Percentiles rank a stretch among this genome's conserved stretches.
These are phyloP conservation scores for Botrytis porri DNA, from an alignment of 2,329 filamentous ascomycete genomes.

Conservation along the genomic window DNA sequence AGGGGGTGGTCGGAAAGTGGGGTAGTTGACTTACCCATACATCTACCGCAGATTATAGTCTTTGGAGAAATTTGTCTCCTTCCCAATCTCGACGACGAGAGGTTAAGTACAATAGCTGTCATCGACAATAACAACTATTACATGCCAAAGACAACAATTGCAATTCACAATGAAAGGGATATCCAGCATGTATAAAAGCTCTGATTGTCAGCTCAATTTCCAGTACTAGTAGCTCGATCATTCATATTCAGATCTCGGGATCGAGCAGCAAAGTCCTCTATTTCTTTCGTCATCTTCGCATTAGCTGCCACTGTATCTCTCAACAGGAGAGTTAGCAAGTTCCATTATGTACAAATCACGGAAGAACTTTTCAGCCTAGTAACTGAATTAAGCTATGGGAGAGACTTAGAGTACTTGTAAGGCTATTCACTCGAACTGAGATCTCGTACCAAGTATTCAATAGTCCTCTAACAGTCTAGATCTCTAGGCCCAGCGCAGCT, in stretches of 20 bases:
- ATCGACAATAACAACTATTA: background rate
- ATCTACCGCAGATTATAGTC: background rate
- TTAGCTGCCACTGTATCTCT: background rate
- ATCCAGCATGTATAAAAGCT: background rate
- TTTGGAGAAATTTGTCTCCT: background rate
- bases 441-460: background rate
- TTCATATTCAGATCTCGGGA: background rate
- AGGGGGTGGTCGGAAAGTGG: no score
- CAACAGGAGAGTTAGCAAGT: background rate
- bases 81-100: background rate
- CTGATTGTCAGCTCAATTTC: background rate
- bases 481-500: background rate
- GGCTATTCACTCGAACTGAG: background rate
- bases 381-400: background rate
- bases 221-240: background rate
- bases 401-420: background rate
- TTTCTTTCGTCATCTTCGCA: background rate
- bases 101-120: background rate
- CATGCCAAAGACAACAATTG: background rate
- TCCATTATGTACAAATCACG: background rate
- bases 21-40: no score
- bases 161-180: background rate
- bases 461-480: background rate
- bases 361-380: background rate
- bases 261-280: background rate